Conservation (phyloP, 306 rosid genomes). For the Neltuma alba region DNA sequence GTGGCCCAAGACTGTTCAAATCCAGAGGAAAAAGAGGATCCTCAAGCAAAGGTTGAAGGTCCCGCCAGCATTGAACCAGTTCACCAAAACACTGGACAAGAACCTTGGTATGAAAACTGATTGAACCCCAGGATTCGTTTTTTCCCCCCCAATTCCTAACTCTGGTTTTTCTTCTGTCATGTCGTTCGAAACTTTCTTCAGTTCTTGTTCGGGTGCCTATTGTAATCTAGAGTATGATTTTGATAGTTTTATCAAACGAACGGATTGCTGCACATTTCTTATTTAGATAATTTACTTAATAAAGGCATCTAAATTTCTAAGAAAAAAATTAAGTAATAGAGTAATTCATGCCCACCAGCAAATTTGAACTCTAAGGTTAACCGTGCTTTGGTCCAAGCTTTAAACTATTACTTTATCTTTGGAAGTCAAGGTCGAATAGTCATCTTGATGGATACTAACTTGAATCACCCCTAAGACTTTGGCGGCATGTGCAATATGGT, state of each 20-base stretch:
- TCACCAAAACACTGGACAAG: slow-evolving; percentile 79
- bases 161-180: not conserved
- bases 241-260: not conserved
- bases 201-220: not conserved
- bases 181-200: not conserved
- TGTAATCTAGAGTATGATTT: not conserved
- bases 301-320: not conserved
- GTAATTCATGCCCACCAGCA: not conserved
- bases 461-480: not conserved
- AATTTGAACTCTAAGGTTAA: not conserved
- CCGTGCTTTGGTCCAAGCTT: not conserved
- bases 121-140: not conserved
- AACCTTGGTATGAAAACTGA: slow-evolving; percentile 55
- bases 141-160: not conserved
- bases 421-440: not conserved
- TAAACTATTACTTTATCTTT: not conserved
- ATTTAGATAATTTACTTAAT: not conserved
- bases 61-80: slow-evolving; percentile 81
- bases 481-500: not conserved
- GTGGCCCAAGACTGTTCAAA: slow-evolving; percentile 77
- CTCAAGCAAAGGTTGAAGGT: slow-evolving; percentile 86
- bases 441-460: not conserved
- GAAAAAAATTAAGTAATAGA: not conserved
- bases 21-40: slow-evolving; percentile 80
- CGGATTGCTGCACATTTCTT: not conserved